Evolutionary conservation across 1,139 yeast genomes (phyloP).

Genomic region (Entelexis paramagnoliae): DNA sequence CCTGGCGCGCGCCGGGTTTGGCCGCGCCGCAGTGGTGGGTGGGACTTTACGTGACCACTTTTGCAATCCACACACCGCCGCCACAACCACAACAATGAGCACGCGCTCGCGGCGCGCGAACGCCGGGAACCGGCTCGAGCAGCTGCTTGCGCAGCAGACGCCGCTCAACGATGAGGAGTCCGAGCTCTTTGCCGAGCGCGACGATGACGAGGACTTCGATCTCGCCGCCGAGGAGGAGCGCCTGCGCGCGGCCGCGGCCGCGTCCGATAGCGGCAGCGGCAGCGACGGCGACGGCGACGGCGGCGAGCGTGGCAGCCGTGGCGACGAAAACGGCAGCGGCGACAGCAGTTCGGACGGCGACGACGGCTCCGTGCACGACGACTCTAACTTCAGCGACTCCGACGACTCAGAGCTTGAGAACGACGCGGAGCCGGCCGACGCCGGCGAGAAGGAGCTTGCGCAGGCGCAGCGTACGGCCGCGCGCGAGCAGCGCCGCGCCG

Average conservation of each 20-base stretch:
- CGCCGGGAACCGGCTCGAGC: slow-evolving; percentile 76
- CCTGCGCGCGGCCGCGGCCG: slow-evolving; percentile 22
- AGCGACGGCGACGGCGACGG: slow-evolving; percentile 9
- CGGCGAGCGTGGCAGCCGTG: no score
- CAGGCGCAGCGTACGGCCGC: slow-evolving; percentile 27
- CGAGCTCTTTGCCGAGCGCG: slow-evolving; percentile 74
- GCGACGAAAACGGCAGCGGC: no score
- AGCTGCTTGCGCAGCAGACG: slow-evolving; percentile 59
- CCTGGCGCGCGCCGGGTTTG: no score
- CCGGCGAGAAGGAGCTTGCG: slow-evolving; percentile 31
- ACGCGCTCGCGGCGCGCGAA: slow-evolving; percentile 50
- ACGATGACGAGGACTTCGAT: slow-evolving; percentile 67
- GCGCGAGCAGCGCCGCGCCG: slow-evolving; percentile 25
- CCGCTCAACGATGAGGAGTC: slow-evolving; percentile 57
- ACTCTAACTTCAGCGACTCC: slow-evolving; percentile 30
- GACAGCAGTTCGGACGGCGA: slow-evolving; percentile 21
- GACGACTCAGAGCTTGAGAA: slow-evolving; percentile 26
- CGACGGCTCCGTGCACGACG: slow-evolving; percentile 18
- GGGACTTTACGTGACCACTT: slow-evolving; percentile 1
- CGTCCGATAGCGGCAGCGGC: slow-evolving; percentile 18
- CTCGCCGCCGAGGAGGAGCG: slow-evolving; percentile 29
- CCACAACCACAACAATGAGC: not conserved
- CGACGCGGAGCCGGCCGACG: slow-evolving; percentile 30
- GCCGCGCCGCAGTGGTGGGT: not conserved
- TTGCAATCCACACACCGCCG: not conserved